Conservation (phyloP, 305 asterid genomes). For the Petunia hybrid region DNA sequence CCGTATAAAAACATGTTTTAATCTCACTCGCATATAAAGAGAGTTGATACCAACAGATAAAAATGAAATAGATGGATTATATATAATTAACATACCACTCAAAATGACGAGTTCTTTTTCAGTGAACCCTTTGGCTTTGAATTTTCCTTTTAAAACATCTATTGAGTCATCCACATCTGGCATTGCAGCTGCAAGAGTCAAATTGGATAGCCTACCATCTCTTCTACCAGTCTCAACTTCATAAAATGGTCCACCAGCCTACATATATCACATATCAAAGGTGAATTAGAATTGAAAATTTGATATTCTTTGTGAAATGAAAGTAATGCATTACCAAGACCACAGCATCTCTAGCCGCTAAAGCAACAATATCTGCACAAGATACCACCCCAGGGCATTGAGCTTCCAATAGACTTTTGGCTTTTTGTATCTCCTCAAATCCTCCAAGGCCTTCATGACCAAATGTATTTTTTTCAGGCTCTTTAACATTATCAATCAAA, state of each 20-base stretch:
- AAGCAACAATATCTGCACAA: constrained; percentile 52
- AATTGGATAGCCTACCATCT: constrained; percentile 48
- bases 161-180: constrained; percentile 55
- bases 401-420: constrained; percentile 41
- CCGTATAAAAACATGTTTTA: neutral
- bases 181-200: constrained; percentile 45
- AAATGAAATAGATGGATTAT: neutral
- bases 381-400: constrained; percentile 53
- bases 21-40: neutral
- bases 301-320: too few species aligned
- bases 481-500: constrained; percentile 36
- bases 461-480: constrained; percentile 36
- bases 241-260: constrained; percentile 51
- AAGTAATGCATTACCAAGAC: constrained; percentile 39
- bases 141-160: constrained; percentile 46
- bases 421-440: constrained; percentile 38
- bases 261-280: neutral
- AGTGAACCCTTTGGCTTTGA: constrained; percentile 43
- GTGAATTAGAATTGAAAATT: too few species aligned
- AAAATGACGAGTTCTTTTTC: constrained; percentile 51
- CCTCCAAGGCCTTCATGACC: constrained; percentile 49
- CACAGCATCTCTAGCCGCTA: constrained; percentile 55
- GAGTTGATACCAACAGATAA: neutral
- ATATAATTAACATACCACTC: constrained; percentile 33
- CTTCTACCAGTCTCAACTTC: constrained; percentile 54